Base-by-base conservation (phyloP, 2,329 filamentous ascomycete species). In the Nannizzia gypsea region DNA sequence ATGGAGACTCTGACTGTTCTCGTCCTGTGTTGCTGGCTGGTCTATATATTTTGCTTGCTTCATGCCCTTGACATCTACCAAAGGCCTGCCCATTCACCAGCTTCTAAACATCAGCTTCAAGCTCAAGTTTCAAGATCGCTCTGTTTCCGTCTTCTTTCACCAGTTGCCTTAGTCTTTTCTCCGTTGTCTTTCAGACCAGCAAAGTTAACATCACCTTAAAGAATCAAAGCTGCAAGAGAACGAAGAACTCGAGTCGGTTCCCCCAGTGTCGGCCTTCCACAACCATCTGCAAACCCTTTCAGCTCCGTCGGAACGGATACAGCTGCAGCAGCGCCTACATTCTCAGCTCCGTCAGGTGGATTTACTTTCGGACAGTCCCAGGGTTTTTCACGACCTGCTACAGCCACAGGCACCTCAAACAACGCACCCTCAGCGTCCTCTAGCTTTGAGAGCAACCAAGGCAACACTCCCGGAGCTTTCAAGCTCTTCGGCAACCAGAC, bases 351-450 rank as follows among this genome's bases (percentile, higher is more conserved):
- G 24, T 61, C 68, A n/a, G 71, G 70, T 61, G 67, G 69, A 5
- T 71, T 72, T 52, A 59, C 63, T 28, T 73, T 73, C 62, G 69
- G 70, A n/a, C 69, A 72, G 61, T 70, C 69, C 48, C 72, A 72
- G 59, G 72, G 68, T 59, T 73, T 73, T 56, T 68, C 67, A 50
- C 68, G 67, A 59, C 66, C 67, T 22, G 63, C 60, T 52, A 61
- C 67, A 59, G 63, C 56, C 54, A 58, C 66, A 31, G 65, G 62
- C 40, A 66, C 65, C 57, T 61, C 64, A 22, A 62, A 59, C 28
- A 64, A 67, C 31, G 71, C 67, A 63, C 66, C 67, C 36, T 60
- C 64, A 9, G 64, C 68, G 28, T 67, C 69, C 17, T 66, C 72
- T 58, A 60, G 68, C 31, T 71, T 72, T 60, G 42, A 24, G 22